Evolutionary conservation across 306 rosid genomes (phyloP), one percentile per base, ranked within the genome.

Genomic region (Pterocarpus macrocarpus): DNA sequence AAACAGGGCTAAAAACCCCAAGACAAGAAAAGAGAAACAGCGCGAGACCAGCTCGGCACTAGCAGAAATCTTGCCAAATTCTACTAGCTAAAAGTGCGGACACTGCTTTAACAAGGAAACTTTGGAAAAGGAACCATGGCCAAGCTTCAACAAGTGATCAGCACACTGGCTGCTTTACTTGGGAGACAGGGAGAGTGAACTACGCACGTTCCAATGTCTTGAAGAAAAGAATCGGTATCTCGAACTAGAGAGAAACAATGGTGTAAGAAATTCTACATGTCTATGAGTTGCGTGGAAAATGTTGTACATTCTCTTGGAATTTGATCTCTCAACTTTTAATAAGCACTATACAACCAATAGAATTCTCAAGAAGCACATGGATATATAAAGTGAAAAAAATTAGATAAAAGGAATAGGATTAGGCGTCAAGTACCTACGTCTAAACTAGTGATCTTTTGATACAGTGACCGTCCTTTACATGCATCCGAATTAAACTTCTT

Each of bases 121-220:
- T 55, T 55, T 30, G 61, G 30, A 55, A 16, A 7, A 55, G 61
- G 61, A 55, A 55, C 61, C 61, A 53, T n/a, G 58, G 22, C 7
- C 8, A n/a, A 3, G 8, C 22, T 3, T 53, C 13, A 4, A 53
- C 58, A 53, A 53, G 58, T 53, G 58, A 11, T 49, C 50, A 45
- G 13, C 50, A 45, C 50, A 45, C 13, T 45, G 3, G 50, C 10
- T 49, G 57, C 57, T 50, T 50, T 50, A 50, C 12, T 7, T 55
- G 32, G 61, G 61, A 55, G 61, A 55, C 8, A n/a, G 32, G 61
- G 61, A 55, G 61, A 55, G 9, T 55, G 61, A 55, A 55, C 61
- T 5, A 55, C 61, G 61, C 61, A 55, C 32, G 61, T 55, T 55
- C 61, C 61, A 55, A 55, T 55, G 61, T 52, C 58, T 52, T 52